Evolutionary conservation across 2,329 filamentous ascomycete genomes (phyloP).

Genomic region (Colletotrichum navitas): DNA sequence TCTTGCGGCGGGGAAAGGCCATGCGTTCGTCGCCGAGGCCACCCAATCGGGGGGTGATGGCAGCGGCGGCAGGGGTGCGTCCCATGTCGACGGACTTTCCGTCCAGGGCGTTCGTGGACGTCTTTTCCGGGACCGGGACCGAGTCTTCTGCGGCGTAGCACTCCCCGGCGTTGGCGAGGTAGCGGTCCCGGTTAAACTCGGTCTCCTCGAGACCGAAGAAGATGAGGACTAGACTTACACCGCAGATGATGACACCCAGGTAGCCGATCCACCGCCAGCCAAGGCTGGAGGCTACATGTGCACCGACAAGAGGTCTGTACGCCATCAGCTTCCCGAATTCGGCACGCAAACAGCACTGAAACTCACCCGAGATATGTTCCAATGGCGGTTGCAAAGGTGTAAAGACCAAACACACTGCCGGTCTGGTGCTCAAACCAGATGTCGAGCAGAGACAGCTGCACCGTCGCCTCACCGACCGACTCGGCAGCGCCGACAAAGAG

Average conservation of each 20-base stretch:
- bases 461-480: conserved; percentile 67
- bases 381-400: conserved; percentile 67
- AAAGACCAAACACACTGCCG: conserved; percentile 65
- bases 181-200: conserved; percentile 58
- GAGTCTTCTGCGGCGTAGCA: conserved; percentile 41
- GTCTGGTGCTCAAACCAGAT: conserved; percentile 70
- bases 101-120: conserved; percentile 11
- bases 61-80: background rate
- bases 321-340: background rate
- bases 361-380: conserved; percentile 64
- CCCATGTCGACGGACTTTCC: conserved; percentile 6
- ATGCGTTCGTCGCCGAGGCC: conserved; percentile 39
- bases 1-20: conserved; percentile 53
- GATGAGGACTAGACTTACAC: conserved; percentile 59
- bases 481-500: conserved; percentile 70
- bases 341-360: background rate
- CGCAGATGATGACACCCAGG: conserved; percentile 63
- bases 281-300: conserved; percentile 62
- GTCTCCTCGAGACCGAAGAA: conserved; percentile 68
- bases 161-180: conserved; percentile 48
- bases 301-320: conserved; percentile 60
- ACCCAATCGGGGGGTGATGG: background rate
- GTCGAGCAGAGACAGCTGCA: conserved; percentile 68
- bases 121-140: conserved; percentile 42
- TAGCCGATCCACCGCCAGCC: conserved; percentile 70